Base-by-base conservation (phyloP, 1,284 basidiomycete genomes). In the Bjerkandera adusta region DNA sequence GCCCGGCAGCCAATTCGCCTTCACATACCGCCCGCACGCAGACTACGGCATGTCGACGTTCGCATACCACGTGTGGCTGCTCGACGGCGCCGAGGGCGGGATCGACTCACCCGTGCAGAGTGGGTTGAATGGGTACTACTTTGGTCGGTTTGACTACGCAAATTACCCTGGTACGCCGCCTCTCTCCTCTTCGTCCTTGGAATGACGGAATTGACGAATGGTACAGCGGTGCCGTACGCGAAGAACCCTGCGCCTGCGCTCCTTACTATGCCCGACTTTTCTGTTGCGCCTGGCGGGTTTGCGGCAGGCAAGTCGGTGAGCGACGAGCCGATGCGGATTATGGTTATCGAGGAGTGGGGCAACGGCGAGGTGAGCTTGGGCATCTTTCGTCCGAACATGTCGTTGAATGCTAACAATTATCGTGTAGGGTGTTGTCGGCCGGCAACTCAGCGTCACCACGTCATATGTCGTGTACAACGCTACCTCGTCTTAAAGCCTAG, bases 251-350 rank as follows among this genome's bases (percentile, higher is more conserved):
- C 70, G 2, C 76, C 75, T 3, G 42, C 65, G 1, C 59, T 67
- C 42, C 62, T 76, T 24, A 64, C 60, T 16, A 76, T 77, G 75
- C 76, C 76, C 13, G 65, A 77, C 63, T 73, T 78, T 50, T 68
- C 73, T 1, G 59, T 65, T 44, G 50, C 62, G 6, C 63, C 64
- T 15, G 71, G 69, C 18, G 75, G 72, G 1, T 75, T 68, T 41
- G 72, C 71, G 12, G 39, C 49, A 5, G 72, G 74, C 10, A 50
- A 56, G 36, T 34, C 49, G 2, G 67, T 57, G 4, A 58, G 49
- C 44, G 66, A 75, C 50, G 56, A 60, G 8, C 62, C 65, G 4
- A 65, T 73, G 51, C 66, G 69, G 38, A 49, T 77, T 4, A 61
- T 63, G 16, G 72, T 77, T 6, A 39, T 76, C 34, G 75, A 78